These are phyloP conservation scores for Suillus weaverae DNA, from an alignment of 768 basidiomycete species.

Conservation along the genomic window DNA sequence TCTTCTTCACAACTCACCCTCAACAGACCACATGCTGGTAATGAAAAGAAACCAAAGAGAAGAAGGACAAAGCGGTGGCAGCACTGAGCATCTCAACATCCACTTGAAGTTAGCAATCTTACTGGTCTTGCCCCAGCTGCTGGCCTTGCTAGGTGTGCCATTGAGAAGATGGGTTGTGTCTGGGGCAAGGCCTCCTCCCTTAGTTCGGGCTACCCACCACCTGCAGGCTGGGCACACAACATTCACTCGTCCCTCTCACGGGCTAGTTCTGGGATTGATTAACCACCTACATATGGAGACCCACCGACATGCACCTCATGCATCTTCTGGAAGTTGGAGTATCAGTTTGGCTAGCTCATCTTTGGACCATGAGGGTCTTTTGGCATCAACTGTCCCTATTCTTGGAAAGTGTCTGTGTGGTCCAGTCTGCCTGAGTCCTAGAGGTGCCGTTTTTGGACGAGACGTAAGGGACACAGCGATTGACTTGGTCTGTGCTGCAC, in stretches of 20 bases:
- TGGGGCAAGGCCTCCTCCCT: constrained; percentile 46
- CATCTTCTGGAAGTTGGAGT: constrained; percentile 60
- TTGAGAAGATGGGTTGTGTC: constrained; percentile 72
- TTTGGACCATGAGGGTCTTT: constrained; percentile 45
- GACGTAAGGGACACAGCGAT: constrained; percentile 60
- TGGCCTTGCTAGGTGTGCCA: constrained; percentile 73
- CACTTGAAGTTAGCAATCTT: too few relatives aligned
- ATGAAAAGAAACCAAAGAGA: too few relatives aligned
- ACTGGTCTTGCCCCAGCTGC: constrained; percentile 70
- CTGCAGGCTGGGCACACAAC: constrained; percentile 41
- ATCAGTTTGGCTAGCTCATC: constrained; percentile 52
- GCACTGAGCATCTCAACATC: too few relatives aligned
- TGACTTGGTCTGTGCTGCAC: constrained; percentile 17
- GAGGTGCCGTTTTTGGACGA: constrained; percentile 60
- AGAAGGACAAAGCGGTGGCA: too few relatives aligned
- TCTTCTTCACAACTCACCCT: too few relatives aligned
- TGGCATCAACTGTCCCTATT: constrained; percentile 42
- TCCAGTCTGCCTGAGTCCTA: constrained; percentile 40
- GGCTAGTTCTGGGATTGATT: constrained; percentile 41
- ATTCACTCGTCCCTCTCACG: constrained; percentile 37
- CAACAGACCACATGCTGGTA: too few relatives aligned
- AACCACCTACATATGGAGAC: constrained; percentile 12
- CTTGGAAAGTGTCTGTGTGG: constrained; percentile 61
- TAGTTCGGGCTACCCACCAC: constrained; percentile 46
- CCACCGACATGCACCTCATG: constrained; percentile 54